Evolutionary conservation across 495 filamentous ascomycete species (phyloP).

Genomic region (Penicillium cinerascens): DNA sequence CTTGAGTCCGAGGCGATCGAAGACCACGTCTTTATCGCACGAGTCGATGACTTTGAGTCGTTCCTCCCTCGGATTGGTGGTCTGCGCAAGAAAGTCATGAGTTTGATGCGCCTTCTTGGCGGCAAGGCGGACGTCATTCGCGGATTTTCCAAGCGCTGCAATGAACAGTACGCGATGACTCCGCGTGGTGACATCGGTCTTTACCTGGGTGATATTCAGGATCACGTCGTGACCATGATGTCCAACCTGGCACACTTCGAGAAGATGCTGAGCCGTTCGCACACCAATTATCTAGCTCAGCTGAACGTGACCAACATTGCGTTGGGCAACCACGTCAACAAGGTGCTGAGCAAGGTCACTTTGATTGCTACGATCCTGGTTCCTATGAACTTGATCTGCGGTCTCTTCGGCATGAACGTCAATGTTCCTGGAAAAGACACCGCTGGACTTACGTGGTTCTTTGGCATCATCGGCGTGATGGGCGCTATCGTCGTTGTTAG

Average conservation of each 20-base stretch:
- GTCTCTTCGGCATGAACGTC: conserved; percentile 98
- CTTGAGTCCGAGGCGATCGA: conserved; percentile 88
- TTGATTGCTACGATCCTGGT: conserved; percentile 90
- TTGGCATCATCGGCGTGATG: conserved; percentile 71
- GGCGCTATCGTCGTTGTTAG: conserved; percentile 54
- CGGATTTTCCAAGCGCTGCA: conserved; percentile 97
- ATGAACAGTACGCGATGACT: conserved; percentile 90
- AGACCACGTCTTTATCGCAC: conserved; percentile 87
- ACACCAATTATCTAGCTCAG: conserved; percentile 94
- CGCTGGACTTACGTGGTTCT: conserved; percentile 67
- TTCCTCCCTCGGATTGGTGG: conserved; percentile 87
- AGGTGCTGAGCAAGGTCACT: conserved; percentile 91
- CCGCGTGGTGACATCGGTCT: conserved; percentile 93
- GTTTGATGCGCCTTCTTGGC: conserved; percentile 83
- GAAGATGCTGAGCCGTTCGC: conserved; percentile 93
- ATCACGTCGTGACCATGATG: conserved; percentile 99
- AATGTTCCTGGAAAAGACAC: conserved; percentile 63
- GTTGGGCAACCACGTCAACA: conserved; percentile 76
- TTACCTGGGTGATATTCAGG: conserved; percentile 94
- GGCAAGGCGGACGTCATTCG: conserved; percentile 97
- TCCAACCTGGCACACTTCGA: conserved; percentile 92
- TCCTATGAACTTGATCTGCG: conserved; percentile 92
- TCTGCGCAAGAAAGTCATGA: conserved; percentile 91
- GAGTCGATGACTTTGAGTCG: conserved; percentile 77
- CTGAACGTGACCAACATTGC: conserved; percentile 85